phyloP scores from a whole-genome alignment of 2,329 filamentous ascomycete species.

The Pyricularia grisea region DNA sequence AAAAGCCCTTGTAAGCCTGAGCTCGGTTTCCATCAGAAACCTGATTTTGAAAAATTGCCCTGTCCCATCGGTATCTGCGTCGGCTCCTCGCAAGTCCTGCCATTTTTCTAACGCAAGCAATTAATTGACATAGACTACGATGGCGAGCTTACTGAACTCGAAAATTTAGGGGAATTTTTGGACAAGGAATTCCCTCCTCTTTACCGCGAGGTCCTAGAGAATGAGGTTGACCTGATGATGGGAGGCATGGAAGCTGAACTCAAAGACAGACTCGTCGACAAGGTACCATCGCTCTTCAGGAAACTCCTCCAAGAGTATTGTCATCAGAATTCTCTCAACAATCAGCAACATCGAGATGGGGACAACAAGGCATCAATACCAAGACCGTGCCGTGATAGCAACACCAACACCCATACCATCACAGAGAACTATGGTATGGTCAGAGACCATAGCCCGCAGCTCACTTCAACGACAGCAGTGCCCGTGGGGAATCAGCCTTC shows the following conservation, averaged over 20 bases:
- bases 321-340: neutral
- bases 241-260: neutral
- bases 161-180: neutral
- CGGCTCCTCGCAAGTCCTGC: neutral
- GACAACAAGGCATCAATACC: neutral
- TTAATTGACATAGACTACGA: neutral
- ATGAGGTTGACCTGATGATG: neutral
- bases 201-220: neutral
- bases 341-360: neutral
- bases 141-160: neutral
- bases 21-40: neutral
- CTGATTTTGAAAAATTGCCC: neutral
- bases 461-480: neutral
- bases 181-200: neutral
- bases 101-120: neutral
- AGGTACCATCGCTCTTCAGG: neutral
- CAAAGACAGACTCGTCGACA: neutral
- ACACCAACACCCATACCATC: too few relatives aligned
- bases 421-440: neutral
- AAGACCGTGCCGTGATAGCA: neutral
- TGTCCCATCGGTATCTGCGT: neutral
- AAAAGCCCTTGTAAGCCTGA: conserved; percentile 1
- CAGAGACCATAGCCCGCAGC: neutral
- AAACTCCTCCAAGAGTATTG: neutral
- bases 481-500: neutral